phyloP scores from a whole-genome alignment of 345 rosid species.

The Eucalyptus pumila region DNA sequence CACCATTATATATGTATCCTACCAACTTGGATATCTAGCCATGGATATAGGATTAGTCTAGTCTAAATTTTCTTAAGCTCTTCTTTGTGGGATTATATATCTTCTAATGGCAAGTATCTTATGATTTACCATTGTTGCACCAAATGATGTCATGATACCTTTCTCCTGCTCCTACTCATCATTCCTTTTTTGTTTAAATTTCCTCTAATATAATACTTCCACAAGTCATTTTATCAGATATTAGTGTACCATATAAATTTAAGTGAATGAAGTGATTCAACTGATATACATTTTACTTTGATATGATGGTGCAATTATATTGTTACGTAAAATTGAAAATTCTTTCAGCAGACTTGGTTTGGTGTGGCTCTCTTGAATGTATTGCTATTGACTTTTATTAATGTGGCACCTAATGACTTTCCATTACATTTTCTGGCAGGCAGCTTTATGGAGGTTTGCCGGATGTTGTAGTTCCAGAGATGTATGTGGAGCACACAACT shows the following conservation, averaged over 20 bases:
- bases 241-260: background rate
- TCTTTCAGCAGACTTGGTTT: background rate
- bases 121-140: background rate
- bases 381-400: background rate
- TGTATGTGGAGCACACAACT: constrained; percentile 74
- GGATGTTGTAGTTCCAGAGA: constrained; percentile 81
- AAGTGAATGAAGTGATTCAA: background rate
- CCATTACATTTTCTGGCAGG: constrained; percentile 26
- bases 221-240: background rate
- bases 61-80: background rate
- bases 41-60: background rate
- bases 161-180: background rate
- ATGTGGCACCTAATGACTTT: background rate
- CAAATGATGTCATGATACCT: background rate
- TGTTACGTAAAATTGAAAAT: background rate
- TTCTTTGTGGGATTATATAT: background rate
- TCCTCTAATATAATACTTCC: background rate
- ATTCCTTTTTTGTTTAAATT: background rate
- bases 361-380: background rate
- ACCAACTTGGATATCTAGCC: background rate
- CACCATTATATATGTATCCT: background rate
- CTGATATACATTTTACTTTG: background rate
- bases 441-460: constrained; percentile 61
- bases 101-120: background rate
- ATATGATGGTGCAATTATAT: background rate